Conservation (phyloP, 139 green algal species). For the Micromonas pusilla region DNA sequence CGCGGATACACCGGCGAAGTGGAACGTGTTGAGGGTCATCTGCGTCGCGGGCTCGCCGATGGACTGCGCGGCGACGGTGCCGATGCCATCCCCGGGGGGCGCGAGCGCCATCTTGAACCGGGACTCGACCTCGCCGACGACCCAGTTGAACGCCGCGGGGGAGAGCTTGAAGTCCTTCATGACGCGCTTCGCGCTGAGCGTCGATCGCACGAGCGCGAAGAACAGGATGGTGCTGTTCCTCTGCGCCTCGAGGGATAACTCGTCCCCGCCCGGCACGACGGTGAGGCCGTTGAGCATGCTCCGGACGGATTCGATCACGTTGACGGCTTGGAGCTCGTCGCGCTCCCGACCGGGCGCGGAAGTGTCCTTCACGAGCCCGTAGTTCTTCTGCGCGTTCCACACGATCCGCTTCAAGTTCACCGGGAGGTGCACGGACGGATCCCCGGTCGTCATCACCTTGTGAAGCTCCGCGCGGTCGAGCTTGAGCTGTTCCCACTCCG, state of each 20-base stretch:
- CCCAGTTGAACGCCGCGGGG: conserved; percentile 75
- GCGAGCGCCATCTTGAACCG: conserved; percentile 59
- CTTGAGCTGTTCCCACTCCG: conserved; percentile 25
- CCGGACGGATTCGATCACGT: conserved; percentile 9
- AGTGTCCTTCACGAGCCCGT: conserved; percentile 32
- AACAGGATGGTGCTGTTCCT: conserved; percentile 91
- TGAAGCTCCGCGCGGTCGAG: conserved; percentile 72
- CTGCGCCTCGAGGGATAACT: conserved; percentile 82
- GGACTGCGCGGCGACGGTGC: conserved; percentile 89
- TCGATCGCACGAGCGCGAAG: conserved; percentile 70
- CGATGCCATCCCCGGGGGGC: conserved; percentile 81
- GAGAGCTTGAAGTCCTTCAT: conserved; percentile 73
- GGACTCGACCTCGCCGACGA: conserved; percentile 82
- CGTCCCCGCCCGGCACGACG: conserved; percentile 76
- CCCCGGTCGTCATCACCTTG: conserved; percentile 63
- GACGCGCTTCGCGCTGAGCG: conserved; percentile 82
- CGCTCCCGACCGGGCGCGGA: not conserved
- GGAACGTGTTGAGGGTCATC: conserved; percentile 81
- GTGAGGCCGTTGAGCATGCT: conserved; percentile 13
- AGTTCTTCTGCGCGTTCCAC: conserved; percentile 87
- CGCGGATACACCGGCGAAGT: conserved; percentile 86
- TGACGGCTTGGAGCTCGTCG: not conserved
- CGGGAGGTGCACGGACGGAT: conserved; percentile 74
- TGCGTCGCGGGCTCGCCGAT: conserved; percentile 95
- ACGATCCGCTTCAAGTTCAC: conserved; percentile 88